These are phyloP conservation scores for Aspergillus baeticus DNA, from an alignment of 495 filamentous ascomycete species.

Conservation along the genomic window DNA sequence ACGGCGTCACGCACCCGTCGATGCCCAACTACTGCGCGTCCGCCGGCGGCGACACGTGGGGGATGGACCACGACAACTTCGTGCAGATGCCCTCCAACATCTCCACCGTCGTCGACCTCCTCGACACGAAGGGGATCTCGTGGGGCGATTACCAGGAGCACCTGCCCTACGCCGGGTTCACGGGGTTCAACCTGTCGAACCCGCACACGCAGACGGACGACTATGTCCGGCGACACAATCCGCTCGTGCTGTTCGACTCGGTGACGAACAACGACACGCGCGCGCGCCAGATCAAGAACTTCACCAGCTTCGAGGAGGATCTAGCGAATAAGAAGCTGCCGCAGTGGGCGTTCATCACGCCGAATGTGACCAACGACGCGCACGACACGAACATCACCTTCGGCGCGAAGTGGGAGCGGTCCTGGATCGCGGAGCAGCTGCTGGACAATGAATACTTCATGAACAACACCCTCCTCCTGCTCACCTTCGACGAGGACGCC, in stretches of 20 bases:
- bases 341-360: constrained; percentile 74
- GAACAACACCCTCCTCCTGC: constrained; percentile 65
- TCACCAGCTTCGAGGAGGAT: constrained; percentile 61
- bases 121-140: constrained; percentile 64
- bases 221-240: constrained; percentile 82
- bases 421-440: constrained; percentile 61
- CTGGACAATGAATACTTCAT: constrained; percentile 64
- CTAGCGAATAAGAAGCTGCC: constrained; percentile 56
- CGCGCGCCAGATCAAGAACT: constrained; percentile 64
- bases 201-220: constrained; percentile 51
- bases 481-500: constrained; percentile 69
- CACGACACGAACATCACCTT: constrained; percentile 66
- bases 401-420: constrained; percentile 55
- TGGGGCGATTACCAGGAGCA: constrained; percentile 73
- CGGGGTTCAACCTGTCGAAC: constrained; percentile 56
- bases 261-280: constrained; percentile 54
- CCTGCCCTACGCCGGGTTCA: constrained; percentile 67
- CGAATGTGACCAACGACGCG: constrained; percentile 74
- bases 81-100: constrained; percentile 56
- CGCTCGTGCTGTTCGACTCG: constrained; percentile 57
- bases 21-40: constrained; percentile 68
- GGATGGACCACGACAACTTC: constrained; percentile 67
- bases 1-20: constrained; percentile 62
- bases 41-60: constrained; percentile 64
- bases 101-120: constrained; percentile 66